These are phyloP conservation scores for Nicotiana noctiflora DNA, from an alignment of 257 asterid species.

Conservation along the genomic window DNA sequence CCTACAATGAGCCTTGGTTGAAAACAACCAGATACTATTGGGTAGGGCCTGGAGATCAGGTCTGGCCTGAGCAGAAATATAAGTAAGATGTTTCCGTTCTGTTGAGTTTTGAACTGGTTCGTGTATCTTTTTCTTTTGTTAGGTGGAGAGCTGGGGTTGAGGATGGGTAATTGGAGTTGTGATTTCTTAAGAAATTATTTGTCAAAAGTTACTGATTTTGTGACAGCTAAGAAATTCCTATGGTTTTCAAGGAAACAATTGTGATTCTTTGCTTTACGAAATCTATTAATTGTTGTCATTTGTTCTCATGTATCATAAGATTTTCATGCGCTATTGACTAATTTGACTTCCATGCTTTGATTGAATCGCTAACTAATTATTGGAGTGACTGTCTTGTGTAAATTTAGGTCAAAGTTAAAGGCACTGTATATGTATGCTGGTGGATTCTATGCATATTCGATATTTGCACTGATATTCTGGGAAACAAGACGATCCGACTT, in stretches of 20 bases:
- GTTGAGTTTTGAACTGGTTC: slow-evolving; percentile 17
- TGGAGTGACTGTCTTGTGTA: slow-evolving; percentile 18
- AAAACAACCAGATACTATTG: slow-evolving; percentile 25
- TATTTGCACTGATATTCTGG: slow-evolving; percentile 87
- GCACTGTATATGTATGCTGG: slow-evolving; percentile 77
- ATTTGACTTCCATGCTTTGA: background rate
- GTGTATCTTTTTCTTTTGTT: background rate
- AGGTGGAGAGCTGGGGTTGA: background rate
- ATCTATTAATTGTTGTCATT: background rate
- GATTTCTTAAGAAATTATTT: background rate
- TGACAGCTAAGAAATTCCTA: background rate
- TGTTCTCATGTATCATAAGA: background rate
- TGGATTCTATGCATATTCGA: slow-evolving; percentile 82
- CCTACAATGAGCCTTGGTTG: slow-evolving; percentile 33
- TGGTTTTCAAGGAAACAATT: background rate
- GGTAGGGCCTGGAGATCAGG: slow-evolving; percentile 29
- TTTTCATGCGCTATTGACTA: background rate
- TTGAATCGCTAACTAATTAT: background rate
- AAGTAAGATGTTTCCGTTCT: slow-evolving; percentile 42
- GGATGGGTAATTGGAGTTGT: background rate
- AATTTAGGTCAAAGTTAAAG: slow-evolving; percentile 75
- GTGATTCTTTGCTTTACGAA: background rate
- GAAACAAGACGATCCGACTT: slow-evolving; percentile 94
- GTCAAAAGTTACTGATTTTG: background rate
- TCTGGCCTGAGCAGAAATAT: slow-evolving; percentile 51